Conservation (phyloP, 768 basidiomycete species). For the Lactifluus pinguis region DNA sequence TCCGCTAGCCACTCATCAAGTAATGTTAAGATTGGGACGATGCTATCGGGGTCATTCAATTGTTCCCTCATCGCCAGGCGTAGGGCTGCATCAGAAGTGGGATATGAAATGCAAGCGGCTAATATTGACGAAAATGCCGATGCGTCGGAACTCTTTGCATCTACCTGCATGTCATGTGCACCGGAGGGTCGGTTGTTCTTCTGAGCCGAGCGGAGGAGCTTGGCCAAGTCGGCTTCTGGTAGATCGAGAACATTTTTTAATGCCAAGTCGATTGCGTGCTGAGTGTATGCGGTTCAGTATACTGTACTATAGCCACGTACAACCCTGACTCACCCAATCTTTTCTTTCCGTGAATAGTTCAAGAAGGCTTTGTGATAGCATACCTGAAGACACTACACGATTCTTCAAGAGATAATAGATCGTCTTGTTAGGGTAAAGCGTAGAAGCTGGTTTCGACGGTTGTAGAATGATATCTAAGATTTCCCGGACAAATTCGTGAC, state of each 20-base stretch:
- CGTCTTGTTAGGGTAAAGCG: constrained; percentile 47
- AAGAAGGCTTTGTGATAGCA: constrained; percentile 55
- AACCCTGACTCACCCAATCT: constrained; percentile 53
- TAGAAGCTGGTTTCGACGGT: constrained; percentile 24
- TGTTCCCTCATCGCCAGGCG: constrained; percentile 44
- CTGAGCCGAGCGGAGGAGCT: constrained; percentile 39
- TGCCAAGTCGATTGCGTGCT: constrained; percentile 38
- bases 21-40: constrained; percentile 37
- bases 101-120: constrained; percentile 32
- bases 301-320: not conserved
- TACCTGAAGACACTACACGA: constrained; percentile 46
- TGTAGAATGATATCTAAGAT: constrained; percentile 44
- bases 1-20: constrained; percentile 42
- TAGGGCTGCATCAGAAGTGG: constrained; percentile 32
- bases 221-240: constrained; percentile 54
- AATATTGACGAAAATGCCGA: constrained; percentile 33
- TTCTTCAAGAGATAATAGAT: constrained; percentile 49
- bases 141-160: constrained; percentile 22
- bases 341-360: constrained; percentile 39
- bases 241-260: constrained; percentile 51
- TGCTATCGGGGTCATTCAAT: constrained; percentile 40
- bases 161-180: constrained; percentile 31
- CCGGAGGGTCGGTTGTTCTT: not conserved
- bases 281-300: not conserved
- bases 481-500: constrained; percentile 51